A percentile compares a stretch with the other conserved stretches of the same genome.
phyloP scores from a whole-genome alignment of 2,329 filamentous ascomycete genomes.

The Calonectria leucothoes region DNA sequence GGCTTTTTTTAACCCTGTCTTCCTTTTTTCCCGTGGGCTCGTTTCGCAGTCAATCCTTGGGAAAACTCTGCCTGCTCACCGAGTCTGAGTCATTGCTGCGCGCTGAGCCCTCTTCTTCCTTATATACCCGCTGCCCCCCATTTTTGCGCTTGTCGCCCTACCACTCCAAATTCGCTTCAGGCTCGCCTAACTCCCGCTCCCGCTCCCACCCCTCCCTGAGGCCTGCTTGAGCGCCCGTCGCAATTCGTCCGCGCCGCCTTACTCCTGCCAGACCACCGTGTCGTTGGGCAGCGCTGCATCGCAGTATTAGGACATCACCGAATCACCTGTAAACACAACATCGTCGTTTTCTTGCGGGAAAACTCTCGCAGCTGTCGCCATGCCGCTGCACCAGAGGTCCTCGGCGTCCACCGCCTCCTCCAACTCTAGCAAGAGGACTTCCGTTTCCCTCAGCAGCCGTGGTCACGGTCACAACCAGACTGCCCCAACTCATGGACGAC shows the following conservation, averaged over 20 bases:
- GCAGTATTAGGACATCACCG: conserved; percentile 36
- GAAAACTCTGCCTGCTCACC: conserved; percentile 10
- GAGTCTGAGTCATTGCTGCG: conserved; percentile 22
- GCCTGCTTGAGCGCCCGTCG: conserved; percentile 31
- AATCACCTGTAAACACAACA: conserved; percentile 35
- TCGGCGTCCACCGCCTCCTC: conserved; percentile 42
- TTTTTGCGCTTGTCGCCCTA: conserved; percentile 27
- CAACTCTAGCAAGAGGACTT: conserved; percentile 41
- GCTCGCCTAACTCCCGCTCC: conserved; percentile 40
- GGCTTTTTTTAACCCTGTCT: conserved; percentile 19
- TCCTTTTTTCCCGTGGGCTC: conserved; percentile 3
- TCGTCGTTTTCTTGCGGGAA: conserved; percentile 34
- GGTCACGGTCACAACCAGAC: conserved; percentile 34
- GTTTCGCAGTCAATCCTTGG: conserved; percentile 11
- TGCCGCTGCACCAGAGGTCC: conserved; percentile 44
- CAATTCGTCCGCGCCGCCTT: conserved; percentile 37
- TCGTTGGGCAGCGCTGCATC: conserved; percentile 46
- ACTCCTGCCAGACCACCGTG: conserved; percentile 41
- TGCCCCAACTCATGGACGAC: conserved; percentile 34
- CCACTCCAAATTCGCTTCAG: conserved; percentile 28
- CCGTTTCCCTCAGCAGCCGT: conserved; percentile 18
- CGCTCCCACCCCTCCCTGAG: conserved; percentile 32
- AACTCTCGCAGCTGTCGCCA: conserved; percentile 38
- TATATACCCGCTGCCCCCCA: conserved; percentile 23
- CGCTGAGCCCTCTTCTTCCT: conserved; percentile 23